These are phyloP conservation scores for Diaporthe sp. DNA, from an alignment of 2,329 filamentous ascomycete species.

Conservation along the genomic window DNA sequence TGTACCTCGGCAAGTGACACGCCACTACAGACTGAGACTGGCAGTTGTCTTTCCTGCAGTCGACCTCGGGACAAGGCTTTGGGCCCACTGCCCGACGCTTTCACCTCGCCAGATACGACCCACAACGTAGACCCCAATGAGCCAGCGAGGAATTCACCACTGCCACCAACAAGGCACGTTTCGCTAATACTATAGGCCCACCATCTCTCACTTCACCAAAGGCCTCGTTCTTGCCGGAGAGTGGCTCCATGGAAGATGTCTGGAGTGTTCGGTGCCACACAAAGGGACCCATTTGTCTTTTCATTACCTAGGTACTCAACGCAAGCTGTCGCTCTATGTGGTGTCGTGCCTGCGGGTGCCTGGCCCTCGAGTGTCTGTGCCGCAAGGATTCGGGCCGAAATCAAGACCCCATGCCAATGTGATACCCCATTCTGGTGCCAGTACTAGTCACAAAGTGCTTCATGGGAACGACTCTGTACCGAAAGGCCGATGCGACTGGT, in stretches of 20 bases:
- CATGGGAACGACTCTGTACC: too few relatives aligned
- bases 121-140: neutral
- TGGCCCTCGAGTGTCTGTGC: too few relatives aligned
- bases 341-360: neutral
- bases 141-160: neutral
- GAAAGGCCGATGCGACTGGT: too few relatives aligned
- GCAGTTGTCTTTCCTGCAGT: neutral
- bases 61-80: neutral
- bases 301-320: neutral
- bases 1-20: neutral
- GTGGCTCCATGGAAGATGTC: neutral
- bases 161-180: neutral
- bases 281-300: neutral
- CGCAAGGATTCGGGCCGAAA: too few relatives aligned
- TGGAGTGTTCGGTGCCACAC: neutral
- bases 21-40: neutral
- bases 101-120: neutral
- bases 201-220: neutral
- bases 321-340: neutral
- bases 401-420: too few relatives aligned
- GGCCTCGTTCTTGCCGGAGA: neutral
- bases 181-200: neutral
- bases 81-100: neutral
- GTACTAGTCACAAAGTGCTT: too few relatives aligned
- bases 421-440: too few relatives aligned